Conservation (phyloP, 1,139 yeast genomes). For the Yamadazyma siamensis region DNA sequence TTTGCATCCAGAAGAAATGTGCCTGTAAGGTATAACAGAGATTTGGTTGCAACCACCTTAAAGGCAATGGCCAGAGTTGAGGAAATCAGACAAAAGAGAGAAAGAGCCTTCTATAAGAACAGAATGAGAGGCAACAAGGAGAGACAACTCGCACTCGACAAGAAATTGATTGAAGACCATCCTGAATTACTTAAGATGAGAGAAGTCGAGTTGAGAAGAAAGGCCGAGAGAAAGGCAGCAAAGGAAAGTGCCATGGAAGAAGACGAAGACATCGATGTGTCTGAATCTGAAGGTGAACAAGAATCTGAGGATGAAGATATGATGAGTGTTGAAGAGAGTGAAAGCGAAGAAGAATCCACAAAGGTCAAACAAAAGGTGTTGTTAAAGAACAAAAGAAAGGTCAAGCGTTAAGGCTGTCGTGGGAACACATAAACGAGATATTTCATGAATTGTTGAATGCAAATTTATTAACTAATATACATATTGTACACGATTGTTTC, state of each 20-base stretch:
- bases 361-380: slow-evolving; percentile 69
- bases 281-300: slow-evolving; percentile 42
- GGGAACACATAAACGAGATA: too few relatives aligned
- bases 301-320: slow-evolving; percentile 34
- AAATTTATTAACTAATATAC: slow-evolving; percentile 11
- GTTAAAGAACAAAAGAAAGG: slow-evolving; percentile 67
- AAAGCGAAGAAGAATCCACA: slow-evolving; percentile 36
- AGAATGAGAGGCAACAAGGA: slow-evolving; percentile 98
- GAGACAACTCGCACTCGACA: slow-evolving; percentile 78
- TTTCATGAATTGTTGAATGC: slow-evolving; percentile 10
- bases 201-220: slow-evolving; percentile 85
- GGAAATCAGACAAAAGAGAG: slow-evolving; percentile 94
- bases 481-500: slow-evolving; percentile 1
- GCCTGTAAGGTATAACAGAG: slow-evolving; percentile 97
- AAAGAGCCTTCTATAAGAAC: slow-evolving; percentile 97
- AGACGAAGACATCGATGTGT: slow-evolving; percentile 40
- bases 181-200: slow-evolving; percentile 89
- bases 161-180: slow-evolving; percentile 80
- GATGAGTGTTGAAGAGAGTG: slow-evolving; percentile 30
- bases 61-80: slow-evolving; percentile 95
- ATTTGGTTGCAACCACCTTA: slow-evolving; percentile 88
- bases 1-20: slow-evolving; percentile 97
- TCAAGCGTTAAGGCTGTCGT: slow-evolving; percentile 21
- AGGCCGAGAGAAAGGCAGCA: slow-evolving; percentile 67
- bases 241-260: slow-evolving; percentile 51